Evolutionary conservation across 1,139 yeast species (phyloP), one percentile per base, ranked within the genome.

Genomic region (Nakaseomyces delphensis): DNA sequence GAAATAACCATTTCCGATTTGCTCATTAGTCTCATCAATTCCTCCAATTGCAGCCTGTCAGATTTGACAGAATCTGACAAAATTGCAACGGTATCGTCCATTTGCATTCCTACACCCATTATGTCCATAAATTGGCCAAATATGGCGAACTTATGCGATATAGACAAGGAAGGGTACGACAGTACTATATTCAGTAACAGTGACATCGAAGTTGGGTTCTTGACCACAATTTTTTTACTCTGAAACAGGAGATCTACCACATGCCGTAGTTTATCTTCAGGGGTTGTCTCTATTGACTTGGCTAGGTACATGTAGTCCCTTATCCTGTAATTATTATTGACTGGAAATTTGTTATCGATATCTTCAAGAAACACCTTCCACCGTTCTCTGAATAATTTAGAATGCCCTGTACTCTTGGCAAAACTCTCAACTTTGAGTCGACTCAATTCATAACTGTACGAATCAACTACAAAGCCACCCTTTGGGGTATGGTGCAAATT

Each of bases 331-430:
- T 28, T 40, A 5, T 40, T 33, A 5, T 29, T 36, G 2, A 40
- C 27, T 3, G 52, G 50, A 4, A 50, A 48, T 29, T 25, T 52
- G 45, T 21, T 21, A 32, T 60, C 63, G 41, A 60, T 45, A 27
- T 55, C 60, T 40, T 53, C 49, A n/a, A 59, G 18, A 36, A 54
- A 57, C 4, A 56, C 56, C 39, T 56, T 56, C 64, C 64, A 60
- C 40, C 57, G 57, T 31, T 57, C 60, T 16, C 48, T 40, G 39
- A 60, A 59, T 10, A 38, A 25, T 2, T 52, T 50, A 33, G 46
- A 44, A 1, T 23, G 27, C n/a, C 35, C 35, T 1, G 57, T 52
- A 1, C 53, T 50, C 23, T 46, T 50, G 2, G 63, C 62, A 46
- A 54, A 57, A 30, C 56, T 52, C 42, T 60, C 64, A 6, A 56